phyloP scores from a whole-genome alignment of 768 basidiomycete genomes.

The Auricularia sp. region DNA sequence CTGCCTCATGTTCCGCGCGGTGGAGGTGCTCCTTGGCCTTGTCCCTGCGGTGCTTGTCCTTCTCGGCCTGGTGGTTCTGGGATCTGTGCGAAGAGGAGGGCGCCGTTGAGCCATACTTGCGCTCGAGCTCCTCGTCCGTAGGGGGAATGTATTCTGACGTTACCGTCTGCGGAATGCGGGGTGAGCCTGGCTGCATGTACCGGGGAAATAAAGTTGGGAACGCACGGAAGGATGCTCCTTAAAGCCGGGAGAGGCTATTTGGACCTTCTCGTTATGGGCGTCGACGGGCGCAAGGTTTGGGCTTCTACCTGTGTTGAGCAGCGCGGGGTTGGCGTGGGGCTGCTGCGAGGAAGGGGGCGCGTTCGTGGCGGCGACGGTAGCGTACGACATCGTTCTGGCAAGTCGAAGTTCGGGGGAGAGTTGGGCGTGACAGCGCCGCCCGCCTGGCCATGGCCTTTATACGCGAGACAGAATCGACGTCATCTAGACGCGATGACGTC shows the following conservation, averaged over 20 bases:
- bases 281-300: constrained; percentile 29
- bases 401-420: not conserved
- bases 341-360: constrained; percentile 38
- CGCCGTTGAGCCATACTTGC: constrained; percentile 11
- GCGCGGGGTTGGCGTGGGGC: constrained; percentile 55
- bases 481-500: too few relatives aligned
- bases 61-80: constrained; percentile 10
- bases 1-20: constrained; percentile 41
- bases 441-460: not conserved
- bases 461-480: not conserved
- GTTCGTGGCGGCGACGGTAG: constrained; percentile 53
- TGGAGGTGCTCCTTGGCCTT: constrained; percentile 28
- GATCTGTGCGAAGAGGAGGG: constrained; percentile 13
- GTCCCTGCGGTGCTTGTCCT: constrained; percentile 11
- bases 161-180: constrained; percentile 7
- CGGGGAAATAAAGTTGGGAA: constrained; percentile 4
- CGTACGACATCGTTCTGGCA: constrained; percentile 53
- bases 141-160: constrained; percentile 18
- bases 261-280: constrained; percentile 41
- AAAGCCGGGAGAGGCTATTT: constrained; percentile 42
- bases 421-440: not conserved
- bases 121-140: constrained; percentile 19
- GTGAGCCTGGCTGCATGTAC: constrained; percentile 2
- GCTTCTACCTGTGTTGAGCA: constrained; percentile 43
- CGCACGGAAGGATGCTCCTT: constrained; percentile 36